Conservation (phyloP, 1,139 yeast genomes). For the Sugiyamaella pinicola region DNA sequence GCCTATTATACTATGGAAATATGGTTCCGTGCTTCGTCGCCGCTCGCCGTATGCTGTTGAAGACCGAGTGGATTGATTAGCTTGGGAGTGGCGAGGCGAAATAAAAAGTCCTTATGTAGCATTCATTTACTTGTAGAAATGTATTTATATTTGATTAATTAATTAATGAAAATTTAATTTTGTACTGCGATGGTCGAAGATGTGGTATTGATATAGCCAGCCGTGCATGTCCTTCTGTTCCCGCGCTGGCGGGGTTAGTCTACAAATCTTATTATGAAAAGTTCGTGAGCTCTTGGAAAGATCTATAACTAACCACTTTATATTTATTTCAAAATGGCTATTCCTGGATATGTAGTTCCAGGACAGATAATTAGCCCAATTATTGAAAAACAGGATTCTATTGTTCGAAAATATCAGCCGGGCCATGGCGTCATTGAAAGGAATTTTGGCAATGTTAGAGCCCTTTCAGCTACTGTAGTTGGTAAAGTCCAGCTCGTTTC, state of each 20-base stretch:
- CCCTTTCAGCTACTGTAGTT: constrained; percentile 66
- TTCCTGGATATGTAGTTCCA: constrained; percentile 62
- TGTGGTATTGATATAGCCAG: no score
- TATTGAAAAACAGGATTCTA: constrained; percentile 39
- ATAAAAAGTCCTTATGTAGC: no score
- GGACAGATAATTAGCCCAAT: constrained; percentile 67
- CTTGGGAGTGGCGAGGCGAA: not conserved
- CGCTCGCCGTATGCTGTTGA: constrained; percentile 26
- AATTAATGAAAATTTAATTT: no score
- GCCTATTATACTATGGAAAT: constrained; percentile 53
- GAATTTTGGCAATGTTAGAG: constrained; percentile 34
- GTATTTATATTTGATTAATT: not conserved
- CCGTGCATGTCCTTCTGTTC: no score
- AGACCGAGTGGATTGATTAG: constrained; percentile 11
- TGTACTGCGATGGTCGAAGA: no score
- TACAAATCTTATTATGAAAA: constrained; percentile 1
- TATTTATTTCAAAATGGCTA: constrained; percentile 27
- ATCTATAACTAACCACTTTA: not conserved
- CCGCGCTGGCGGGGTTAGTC: not conserved
- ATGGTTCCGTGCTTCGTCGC: constrained; percentile 52
- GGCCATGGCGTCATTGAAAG: constrained; percentile 50
- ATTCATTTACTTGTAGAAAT: no score
- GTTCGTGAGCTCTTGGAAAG: not conserved
- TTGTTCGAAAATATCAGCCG: constrained; percentile 46
- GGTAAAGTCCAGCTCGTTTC: constrained; percentile 52